These are phyloP conservation scores for Nakazawaea holstii DNA, from an alignment of 805 yeast genomes.

Conservation along the genomic window DNA sequence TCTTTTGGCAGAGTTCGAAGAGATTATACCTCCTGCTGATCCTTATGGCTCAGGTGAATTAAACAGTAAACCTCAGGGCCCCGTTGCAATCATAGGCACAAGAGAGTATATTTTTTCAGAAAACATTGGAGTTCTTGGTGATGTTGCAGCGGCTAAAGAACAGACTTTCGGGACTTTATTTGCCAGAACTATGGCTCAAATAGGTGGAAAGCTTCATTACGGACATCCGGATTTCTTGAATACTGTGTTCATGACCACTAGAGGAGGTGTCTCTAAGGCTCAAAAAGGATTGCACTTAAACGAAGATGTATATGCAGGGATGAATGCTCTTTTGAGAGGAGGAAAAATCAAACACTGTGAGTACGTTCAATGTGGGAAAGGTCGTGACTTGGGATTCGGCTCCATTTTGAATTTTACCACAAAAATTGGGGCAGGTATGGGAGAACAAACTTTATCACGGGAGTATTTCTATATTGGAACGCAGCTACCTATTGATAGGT, in stretches of 20 bases:
- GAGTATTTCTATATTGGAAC: slow-evolving; percentile 78
- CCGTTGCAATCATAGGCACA: slow-evolving; percentile 81
- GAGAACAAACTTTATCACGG: slow-evolving; percentile 79
- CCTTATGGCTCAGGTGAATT: slow-evolving; percentile 23
- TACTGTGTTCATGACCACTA: slow-evolving; percentile 69
- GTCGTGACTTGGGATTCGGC: slow-evolving; percentile 80
- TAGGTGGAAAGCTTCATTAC: slow-evolving; percentile 80
- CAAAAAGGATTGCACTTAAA: slow-evolving; percentile 79
- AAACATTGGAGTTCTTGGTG: slow-evolving; percentile 77
- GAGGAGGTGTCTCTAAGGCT: slow-evolving; percentile 86
- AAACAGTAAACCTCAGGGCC: slow-evolving; percentile 30
- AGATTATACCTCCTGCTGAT: slow-evolving; percentile 24
- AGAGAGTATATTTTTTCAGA: slow-evolving; percentile 82
- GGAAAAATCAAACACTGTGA: slow-evolving; percentile 84
- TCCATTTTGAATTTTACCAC: slow-evolving; percentile 79
- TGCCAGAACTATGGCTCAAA: slow-evolving; percentile 75
- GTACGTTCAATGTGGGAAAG: slow-evolving; percentile 82
- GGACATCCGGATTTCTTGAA: slow-evolving; percentile 86
- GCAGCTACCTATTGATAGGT: slow-evolving; percentile 71
- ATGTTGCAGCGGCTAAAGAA: slow-evolving; percentile 84
- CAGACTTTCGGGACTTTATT: slow-evolving; percentile 84
- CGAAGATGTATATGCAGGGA: slow-evolving; percentile 85
- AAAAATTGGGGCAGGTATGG: slow-evolving; percentile 88
- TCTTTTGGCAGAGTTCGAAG: slow-evolving; percentile 74
- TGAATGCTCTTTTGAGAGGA: slow-evolving; percentile 72